Conservation (phyloP, 495 filamentous ascomycete species). For the Talaromyces adpressus region DNA sequence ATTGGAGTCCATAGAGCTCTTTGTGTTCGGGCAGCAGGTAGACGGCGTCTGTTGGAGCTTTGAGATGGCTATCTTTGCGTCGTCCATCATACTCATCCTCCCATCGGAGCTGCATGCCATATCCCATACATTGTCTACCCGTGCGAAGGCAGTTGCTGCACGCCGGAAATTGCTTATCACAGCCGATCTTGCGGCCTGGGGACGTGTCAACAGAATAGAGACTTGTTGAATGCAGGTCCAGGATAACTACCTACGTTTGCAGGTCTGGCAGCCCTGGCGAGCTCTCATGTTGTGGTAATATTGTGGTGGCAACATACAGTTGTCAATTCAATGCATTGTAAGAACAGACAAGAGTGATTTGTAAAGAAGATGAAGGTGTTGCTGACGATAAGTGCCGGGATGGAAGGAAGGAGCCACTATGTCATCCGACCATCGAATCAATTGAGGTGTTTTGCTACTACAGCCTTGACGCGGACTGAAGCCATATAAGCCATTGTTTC, state of each 20-base stretch:
- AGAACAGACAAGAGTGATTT: background rate
- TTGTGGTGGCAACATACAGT: background rate
- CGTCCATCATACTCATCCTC: background rate
- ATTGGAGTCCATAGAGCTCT: background rate
- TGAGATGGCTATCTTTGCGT: background rate
- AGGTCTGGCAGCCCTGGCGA: constrained; percentile 1
- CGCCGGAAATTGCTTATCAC: constrained; percentile 3
- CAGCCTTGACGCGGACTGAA: too few species aligned
- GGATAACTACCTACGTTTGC: background rate
- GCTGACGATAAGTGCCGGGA: background rate
- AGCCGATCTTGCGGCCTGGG: constrained; percentile 2
- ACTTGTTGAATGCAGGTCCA: background rate
- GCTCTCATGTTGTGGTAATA: background rate
- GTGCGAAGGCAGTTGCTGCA: constrained; percentile 1
- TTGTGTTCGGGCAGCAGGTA: background rate
- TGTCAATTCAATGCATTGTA: background rate
- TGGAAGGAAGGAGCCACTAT: background rate
- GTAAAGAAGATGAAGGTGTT: background rate
- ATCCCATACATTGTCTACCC: constrained; percentile 1
- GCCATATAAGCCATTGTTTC: too few species aligned
- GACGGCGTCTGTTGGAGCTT: background rate
- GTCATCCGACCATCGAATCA: too few species aligned
- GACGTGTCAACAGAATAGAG: background rate
- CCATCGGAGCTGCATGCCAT: background rate
- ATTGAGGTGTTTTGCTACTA: too few species aligned